A percentile compares a stretch with the other conserved stretches of the same genome.
Evolutionary conservation across 805 yeast genomes (phyloP).

Genomic region (Saturnispora galanensis): DNA sequence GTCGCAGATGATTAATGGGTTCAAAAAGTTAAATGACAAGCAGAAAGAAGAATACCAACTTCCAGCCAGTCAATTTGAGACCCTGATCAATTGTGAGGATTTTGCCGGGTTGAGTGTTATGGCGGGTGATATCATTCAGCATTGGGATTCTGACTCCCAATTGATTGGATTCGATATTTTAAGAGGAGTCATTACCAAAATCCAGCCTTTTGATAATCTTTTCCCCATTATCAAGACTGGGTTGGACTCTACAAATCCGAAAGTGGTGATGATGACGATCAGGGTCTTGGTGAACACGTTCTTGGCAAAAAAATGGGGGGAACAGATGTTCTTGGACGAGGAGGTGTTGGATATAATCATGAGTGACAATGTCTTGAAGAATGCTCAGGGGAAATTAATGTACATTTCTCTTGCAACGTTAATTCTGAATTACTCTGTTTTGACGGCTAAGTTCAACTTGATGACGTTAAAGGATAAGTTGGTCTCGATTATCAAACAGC

Average conservation of each 20-base stretch:
- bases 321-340: constrained; percentile 32
- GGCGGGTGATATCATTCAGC: constrained; percentile 19
- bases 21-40: constrained; percentile 21
- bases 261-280: constrained; percentile 43
- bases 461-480: constrained; percentile 11
- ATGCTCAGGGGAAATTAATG: constrained; percentile 20
- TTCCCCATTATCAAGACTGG: constrained; percentile 36
- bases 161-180: constrained; percentile 53
- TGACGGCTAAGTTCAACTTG: constrained; percentile 25
- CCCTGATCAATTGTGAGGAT: constrained; percentile 38
- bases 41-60: constrained; percentile 31
- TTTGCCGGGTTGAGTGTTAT: constrained; percentile 17
- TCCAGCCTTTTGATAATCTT: constrained; percentile 33
- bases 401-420: constrained; percentile 38
- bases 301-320: constrained; percentile 37
- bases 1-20: constrained; percentile 19
- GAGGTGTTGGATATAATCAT: constrained; percentile 32
- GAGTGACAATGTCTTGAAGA: constrained; percentile 16
- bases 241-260: constrained; percentile 22
- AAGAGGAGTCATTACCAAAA: constrained; percentile 37
- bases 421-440: constrained; percentile 38
- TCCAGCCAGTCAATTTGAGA: constrained; percentile 40
- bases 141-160: constrained; percentile 39
- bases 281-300: constrained; percentile 50
- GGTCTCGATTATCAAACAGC: constrained; percentile 4